These are phyloP conservation scores for Amorphotheca resinae DNA, from an alignment of 495 filamentous ascomycete genomes.

Conservation along the genomic window DNA sequence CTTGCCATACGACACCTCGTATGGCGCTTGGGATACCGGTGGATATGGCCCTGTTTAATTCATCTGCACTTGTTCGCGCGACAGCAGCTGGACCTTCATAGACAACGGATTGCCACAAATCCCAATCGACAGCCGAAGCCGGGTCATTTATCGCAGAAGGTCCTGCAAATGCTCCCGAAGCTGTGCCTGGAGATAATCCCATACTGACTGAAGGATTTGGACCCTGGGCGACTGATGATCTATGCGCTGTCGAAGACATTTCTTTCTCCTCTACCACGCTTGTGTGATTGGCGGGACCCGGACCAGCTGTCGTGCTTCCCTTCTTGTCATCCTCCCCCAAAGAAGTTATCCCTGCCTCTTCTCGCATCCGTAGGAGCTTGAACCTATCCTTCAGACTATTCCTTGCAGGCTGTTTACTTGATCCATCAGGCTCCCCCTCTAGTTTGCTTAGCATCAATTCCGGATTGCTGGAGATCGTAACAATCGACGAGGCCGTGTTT, in stretches of 20 bases:
- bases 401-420: conserved; percentile 36
- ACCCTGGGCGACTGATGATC: conserved; percentile 37
- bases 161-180: conserved; percentile 58
- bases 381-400: conserved; percentile 78
- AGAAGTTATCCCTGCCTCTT: conserved; percentile 51
- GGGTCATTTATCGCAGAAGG: conserved; percentile 53
- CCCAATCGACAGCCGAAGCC: conserved; percentile 72
- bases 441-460: conserved; percentile 60
- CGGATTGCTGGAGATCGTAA: conserved; percentile 59
- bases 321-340: conserved; percentile 38
- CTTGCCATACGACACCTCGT: conserved; percentile 94
- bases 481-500: conserved; percentile 65
- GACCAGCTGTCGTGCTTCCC: conserved; percentile 34
- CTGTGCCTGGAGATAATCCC: conserved; percentile 68
- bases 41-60: conserved; percentile 81
- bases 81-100: conserved; percentile 84
- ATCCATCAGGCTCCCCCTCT: conserved; percentile 46
- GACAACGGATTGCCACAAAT: conserved; percentile 92
- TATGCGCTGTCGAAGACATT: conserved; percentile 21
- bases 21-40: conserved; percentile 91
- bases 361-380: conserved; percentile 67
- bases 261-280: conserved; percentile 44
- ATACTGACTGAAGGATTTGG: conserved; percentile 42
- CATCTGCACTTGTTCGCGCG: conserved; percentile 69
- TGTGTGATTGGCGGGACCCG: conserved; percentile 42